These are phyloP conservation scores for Eutrema heterophyllum DNA, from an alignment of 345 rosid species.

Conservation along the genomic window DNA sequence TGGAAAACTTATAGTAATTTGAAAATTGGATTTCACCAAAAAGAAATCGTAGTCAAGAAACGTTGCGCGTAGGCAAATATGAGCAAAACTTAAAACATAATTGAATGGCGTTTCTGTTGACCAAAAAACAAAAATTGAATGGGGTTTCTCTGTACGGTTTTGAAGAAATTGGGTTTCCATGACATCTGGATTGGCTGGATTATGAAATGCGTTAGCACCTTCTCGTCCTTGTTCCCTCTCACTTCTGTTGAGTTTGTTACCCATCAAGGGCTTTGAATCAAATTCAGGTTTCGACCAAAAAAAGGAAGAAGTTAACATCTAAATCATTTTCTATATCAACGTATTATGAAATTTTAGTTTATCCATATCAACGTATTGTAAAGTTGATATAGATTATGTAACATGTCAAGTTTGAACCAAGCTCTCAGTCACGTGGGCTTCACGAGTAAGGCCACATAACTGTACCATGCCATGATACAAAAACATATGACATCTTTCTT, in stretches of 20 bases:
- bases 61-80: neutral
- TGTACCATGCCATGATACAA: constrained; percentile 52
- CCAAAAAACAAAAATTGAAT: neutral
- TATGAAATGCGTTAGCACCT: neutral
- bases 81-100: neutral
- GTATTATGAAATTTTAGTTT: neutral
- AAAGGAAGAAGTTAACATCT: neutral
- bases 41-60: neutral
- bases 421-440: constrained; percentile 58
- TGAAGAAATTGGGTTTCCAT: neutral
- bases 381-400: neutral
- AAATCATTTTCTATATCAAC: neutral
- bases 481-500: constrained; percentile 49
- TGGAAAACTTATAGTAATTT: neutral
- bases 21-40: neutral
- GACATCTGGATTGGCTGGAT: neutral
- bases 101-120: no score
- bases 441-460: constrained; percentile 40
- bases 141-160: neutral
- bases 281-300: neutral
- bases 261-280: neutral
- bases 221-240: neutral
- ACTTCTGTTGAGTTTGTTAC: neutral
- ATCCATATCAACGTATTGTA: constrained; percentile 4
- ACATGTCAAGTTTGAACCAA: constrained; percentile 25